These are phyloP conservation scores for Colletotrichum liriopes DNA, from an alignment of 2,329 filamentous ascomycete species.

Conservation along the genomic window DNA sequence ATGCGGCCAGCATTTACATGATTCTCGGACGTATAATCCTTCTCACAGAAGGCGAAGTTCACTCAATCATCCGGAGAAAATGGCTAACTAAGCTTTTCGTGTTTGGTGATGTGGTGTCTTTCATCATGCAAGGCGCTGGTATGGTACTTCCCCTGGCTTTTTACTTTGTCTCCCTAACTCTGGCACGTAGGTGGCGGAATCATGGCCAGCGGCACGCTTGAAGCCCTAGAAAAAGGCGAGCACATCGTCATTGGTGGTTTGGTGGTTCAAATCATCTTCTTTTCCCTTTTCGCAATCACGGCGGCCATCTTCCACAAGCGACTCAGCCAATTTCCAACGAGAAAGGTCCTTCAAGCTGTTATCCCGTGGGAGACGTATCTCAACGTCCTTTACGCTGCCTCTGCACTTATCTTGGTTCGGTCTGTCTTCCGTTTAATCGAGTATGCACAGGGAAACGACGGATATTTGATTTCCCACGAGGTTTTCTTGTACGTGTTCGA, in stretches of 20 bases:
- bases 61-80: constrained; percentile 47
- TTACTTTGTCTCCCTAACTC: not conserved
- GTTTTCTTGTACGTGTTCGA: constrained; percentile 57
- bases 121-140: constrained; percentile 30
- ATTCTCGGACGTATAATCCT: constrained; percentile 32
- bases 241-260: constrained; percentile 65
- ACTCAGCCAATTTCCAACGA: not conserved
- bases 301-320: constrained; percentile 58
- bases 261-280: constrained; percentile 66
- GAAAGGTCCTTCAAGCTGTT: not conserved
- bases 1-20: constrained; percentile 40
- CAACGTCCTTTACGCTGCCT: constrained; percentile 59
- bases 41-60: not conserved
- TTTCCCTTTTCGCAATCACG: constrained; percentile 63
- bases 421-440: constrained; percentile 65
- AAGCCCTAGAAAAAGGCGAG: constrained; percentile 49
- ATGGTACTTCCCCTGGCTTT: not conserved
- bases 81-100: constrained; percentile 44
- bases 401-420: constrained; percentile 63
- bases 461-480: constrained; percentile 62
- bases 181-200: not conserved
- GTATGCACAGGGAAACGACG: constrained; percentile 60
- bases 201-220: not conserved
- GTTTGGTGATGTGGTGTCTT: constrained; percentile 37
- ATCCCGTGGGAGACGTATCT: constrained; percentile 45